These are phyloP conservation scores for Penicillium hordei DNA, from an alignment of 2,329 filamentous ascomycete genomes.

Conservation along the genomic window DNA sequence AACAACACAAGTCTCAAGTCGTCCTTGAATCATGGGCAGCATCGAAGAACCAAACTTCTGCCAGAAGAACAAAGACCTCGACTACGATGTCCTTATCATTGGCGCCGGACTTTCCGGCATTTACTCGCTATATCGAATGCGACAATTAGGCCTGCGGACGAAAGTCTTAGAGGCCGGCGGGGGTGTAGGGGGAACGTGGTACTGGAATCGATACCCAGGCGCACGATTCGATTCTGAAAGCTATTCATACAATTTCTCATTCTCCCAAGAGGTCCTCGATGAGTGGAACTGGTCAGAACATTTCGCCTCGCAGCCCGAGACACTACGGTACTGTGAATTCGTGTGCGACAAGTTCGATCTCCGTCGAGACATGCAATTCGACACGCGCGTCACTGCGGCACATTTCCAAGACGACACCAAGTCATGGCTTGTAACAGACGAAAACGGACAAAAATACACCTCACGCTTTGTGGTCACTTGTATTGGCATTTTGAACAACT, in stretches of 20 bases:
- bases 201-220: slow-evolving; percentile 52
- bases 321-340: slow-evolving; percentile 11
- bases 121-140: slow-evolving; percentile 7
- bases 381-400: slow-evolving; percentile 5
- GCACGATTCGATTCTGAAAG: slow-evolving; percentile 58
- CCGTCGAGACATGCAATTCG: slow-evolving; percentile 10
- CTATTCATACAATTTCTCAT: slow-evolving; percentile 32
- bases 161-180: slow-evolving; percentile 16
- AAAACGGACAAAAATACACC: background rate
- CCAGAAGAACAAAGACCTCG: background rate
- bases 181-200: slow-evolving; percentile 38
- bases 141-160: background rate
- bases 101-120: slow-evolving; percentile 23
- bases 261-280: background rate
- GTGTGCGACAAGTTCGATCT: slow-evolving; percentile 8
- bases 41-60: background rate
- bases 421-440: background rate
- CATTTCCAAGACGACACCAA: slow-evolving; percentile 3
- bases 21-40: background rate
- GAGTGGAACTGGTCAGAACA: slow-evolving; percentile 14
- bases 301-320: slow-evolving; percentile 12
- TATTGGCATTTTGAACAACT: slow-evolving; percentile 16
- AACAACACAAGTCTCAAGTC: background rate
- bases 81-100: slow-evolving; percentile 14
- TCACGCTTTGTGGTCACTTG: slow-evolving; percentile 7